phyloP scores from a whole-genome alignment of 495 filamentous ascomycete species.

The Podospora sp. region DNA sequence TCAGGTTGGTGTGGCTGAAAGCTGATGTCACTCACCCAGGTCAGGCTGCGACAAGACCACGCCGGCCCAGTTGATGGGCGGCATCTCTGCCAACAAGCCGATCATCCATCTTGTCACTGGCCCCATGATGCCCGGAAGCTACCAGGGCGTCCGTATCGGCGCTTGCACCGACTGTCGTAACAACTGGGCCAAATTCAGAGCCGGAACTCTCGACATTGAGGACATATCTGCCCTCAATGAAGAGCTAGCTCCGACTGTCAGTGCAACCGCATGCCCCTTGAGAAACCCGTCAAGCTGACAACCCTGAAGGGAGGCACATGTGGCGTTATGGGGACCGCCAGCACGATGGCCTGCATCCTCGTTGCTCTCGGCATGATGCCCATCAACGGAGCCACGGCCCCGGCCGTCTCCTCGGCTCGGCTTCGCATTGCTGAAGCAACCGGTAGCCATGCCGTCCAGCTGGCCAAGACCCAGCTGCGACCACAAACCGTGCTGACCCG shows the following conservation, averaged over 20 bases:
- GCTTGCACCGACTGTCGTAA: conserved; percentile 70
- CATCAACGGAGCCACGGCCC: conserved; percentile 59
- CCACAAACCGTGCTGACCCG: conserved; percentile 61
- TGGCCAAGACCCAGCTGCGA: conserved; percentile 27
- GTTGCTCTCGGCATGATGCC: conserved; percentile 68
- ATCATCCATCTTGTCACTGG: conserved; percentile 65
- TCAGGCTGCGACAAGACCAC: conserved; percentile 68
- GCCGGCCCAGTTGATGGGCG: conserved; percentile 70
- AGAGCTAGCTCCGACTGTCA: conserved; percentile 65
- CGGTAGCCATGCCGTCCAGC: conserved; percentile 56
- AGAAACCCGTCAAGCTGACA: not conserved
- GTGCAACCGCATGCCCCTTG: conserved; percentile 17
- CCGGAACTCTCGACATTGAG: conserved; percentile 63
- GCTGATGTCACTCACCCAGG: not conserved
- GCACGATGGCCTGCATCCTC: conserved; percentile 69
- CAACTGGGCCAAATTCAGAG: conserved; percentile 67
- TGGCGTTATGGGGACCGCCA: conserved; percentile 71
- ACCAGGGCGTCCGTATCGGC: conserved; percentile 59
- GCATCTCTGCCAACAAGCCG: conserved; percentile 69
- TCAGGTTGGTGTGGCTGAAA: conserved; percentile 12
- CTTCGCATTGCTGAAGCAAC: conserved; percentile 66
- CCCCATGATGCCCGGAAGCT: conserved; percentile 68
- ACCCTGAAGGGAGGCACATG: conserved; percentile 60
- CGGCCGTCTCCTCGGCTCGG: conserved; percentile 66
- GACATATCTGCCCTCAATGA: conserved; percentile 68